phyloP scores from a whole-genome alignment of 805 yeast genomes.

The Starmerella apicola region DNA sequence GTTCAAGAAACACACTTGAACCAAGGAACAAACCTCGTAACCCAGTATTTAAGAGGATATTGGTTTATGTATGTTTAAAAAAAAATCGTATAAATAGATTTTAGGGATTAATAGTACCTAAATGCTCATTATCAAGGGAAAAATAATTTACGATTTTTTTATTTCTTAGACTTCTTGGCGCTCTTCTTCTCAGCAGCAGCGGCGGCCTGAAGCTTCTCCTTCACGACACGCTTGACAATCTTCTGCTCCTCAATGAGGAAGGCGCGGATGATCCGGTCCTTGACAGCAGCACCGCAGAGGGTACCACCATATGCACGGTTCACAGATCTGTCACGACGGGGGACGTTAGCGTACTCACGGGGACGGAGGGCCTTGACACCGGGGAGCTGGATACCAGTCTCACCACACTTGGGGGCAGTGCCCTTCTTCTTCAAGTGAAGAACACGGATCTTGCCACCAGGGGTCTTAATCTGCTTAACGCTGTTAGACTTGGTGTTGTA shows the following conservation, averaged over 20 bases:
- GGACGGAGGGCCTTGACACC: conserved; percentile 96
- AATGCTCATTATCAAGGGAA: conserved; percentile 2
- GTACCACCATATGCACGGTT: conserved; percentile 99
- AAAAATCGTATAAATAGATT: neutral
- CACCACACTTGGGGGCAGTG: conserved; percentile 62
- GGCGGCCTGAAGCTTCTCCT: conserved; percentile 88
- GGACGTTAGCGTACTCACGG: conserved; percentile 88
- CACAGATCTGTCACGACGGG: conserved; percentile 95
- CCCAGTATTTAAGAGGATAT: too few relatives aligned
- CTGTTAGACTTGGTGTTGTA: conserved; percentile 99
- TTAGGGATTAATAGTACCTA: neutral
- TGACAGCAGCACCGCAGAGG: conserved; percentile 93
- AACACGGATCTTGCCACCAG: conserved; percentile 98
- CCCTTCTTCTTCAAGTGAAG: conserved; percentile 92
- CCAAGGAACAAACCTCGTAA: too few relatives aligned
- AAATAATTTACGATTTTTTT: conserved; percentile 17
- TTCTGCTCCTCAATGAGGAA: conserved; percentile 99
- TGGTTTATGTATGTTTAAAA: too few relatives aligned
- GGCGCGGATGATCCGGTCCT: conserved; percentile 98
- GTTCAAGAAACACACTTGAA: too few relatives aligned
- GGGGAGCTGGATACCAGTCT: conserved; percentile 50
- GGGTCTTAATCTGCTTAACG: conserved; percentile 99
- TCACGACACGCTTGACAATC: conserved; percentile 98
- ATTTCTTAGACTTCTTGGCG: conserved; percentile 24
- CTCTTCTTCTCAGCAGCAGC: conserved; percentile 35